Conservation (phyloP, 2,329 filamentous ascomycete species). For the Monilinia aucupariae region DNA sequence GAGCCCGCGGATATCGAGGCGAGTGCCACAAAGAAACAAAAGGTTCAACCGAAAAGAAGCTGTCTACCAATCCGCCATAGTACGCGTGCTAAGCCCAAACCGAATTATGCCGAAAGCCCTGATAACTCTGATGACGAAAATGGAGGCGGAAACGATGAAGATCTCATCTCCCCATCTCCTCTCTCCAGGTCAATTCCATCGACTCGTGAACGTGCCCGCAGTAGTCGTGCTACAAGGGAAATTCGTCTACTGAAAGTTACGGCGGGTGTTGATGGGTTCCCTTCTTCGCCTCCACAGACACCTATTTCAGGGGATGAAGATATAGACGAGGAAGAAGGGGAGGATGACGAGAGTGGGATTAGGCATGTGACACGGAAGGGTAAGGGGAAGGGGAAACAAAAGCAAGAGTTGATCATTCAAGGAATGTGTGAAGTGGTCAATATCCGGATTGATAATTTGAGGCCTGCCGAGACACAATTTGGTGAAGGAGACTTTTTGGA, state of each 20-base stretch:
- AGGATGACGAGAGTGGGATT: conserved; percentile 7
- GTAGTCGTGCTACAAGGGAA: conserved; percentile 25
- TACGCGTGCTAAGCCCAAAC: conserved; percentile 19
- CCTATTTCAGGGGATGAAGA: not conserved
- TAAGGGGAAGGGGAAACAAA: conserved; percentile 26
- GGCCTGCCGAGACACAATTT: conserved; percentile 62
- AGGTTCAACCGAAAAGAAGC: not conserved
- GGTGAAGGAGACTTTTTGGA: conserved; percentile 68
- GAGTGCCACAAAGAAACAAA: conserved; percentile 20
- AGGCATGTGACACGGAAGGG: not conserved
- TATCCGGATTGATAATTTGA: conserved; percentile 70
- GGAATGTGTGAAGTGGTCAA: conserved; percentile 67
- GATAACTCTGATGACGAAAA: conserved; percentile 21
- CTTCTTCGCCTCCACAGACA: conserved; percentile 20
- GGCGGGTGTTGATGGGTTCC: conserved; percentile 26
- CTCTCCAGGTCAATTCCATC: not conserved
- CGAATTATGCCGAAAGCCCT: conserved; percentile 30
- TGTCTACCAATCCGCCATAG: conserved; percentile 19
- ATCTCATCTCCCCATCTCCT: not conserved
- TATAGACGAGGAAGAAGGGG: conserved; percentile 22
- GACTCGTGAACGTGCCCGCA: conserved; percentile 14
- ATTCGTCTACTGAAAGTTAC: conserved; percentile 28
- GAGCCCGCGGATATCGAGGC: not conserved
- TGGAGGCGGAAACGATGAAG: conserved; percentile 15
- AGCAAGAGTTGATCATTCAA: conserved; percentile 48